Percentiles rank a stretch among this genome's conserved stretches.
phyloP scores from a whole-genome alignment of 2,329 filamentous ascomycete species.

The Cercospora sp. region DNA sequence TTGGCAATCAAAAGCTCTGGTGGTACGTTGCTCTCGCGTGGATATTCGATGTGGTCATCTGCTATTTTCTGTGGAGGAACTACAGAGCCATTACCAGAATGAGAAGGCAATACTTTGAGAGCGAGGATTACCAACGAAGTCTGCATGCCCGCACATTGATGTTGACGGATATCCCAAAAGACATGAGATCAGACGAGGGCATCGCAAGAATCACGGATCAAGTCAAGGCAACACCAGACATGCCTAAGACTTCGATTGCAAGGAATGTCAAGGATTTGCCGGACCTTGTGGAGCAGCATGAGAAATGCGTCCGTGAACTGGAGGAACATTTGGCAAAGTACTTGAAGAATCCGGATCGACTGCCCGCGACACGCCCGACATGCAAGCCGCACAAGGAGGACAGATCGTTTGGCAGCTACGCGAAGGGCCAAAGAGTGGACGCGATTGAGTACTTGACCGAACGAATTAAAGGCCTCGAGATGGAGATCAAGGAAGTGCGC shows the following conservation, averaged over 20 bases:
- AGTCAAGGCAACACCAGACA: conserved; percentile 73
- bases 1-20: conserved; percentile 53
- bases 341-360: conserved; percentile 77
- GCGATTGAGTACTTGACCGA: conserved; percentile 91
- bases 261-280: conserved; percentile 91
- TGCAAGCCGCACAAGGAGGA: conserved; percentile 83
- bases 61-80: conserved; percentile 85
- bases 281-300: conserved; percentile 79
- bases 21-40: conserved; percentile 61
- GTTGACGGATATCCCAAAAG: conserved; percentile 78
- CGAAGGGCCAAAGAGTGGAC: conserved; percentile 75
- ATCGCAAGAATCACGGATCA: conserved; percentile 80
- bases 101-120: conserved; percentile 78
- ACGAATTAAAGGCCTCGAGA: conserved; percentile 78
- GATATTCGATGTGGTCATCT: conserved; percentile 72
- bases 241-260: conserved; percentile 79
- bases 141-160: conserved; percentile 71
- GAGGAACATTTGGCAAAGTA: conserved; percentile 87
- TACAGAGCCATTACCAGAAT: conserved; percentile 73
- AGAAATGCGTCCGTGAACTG: conserved; percentile 74
- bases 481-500: conserved; percentile 80
- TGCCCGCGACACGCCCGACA: conserved; percentile 74
- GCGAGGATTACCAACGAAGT: conserved; percentile 82
- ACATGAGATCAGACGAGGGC: conserved; percentile 79
- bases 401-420: conserved; percentile 54